Base-by-base conservation (phyloP, 2,329 filamentous ascomycete species). In the Sclerotinia trifoliorum region DNA sequence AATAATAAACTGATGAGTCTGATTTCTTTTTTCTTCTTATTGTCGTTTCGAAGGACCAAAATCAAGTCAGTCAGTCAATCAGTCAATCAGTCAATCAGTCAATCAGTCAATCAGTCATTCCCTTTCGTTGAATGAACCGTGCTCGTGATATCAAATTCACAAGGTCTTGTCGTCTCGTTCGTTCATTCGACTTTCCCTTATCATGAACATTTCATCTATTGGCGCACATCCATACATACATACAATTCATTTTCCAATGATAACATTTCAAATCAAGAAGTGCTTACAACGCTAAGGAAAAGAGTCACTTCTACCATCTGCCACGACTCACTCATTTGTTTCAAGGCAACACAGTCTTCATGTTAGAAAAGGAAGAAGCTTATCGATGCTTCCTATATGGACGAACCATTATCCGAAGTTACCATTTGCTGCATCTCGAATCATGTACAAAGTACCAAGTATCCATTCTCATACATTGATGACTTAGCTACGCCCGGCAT, bases 101-200 rank as follows among this genome's bases (percentile, higher is more conserved):
- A 39, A n/a, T n/a, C n/a, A 42, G 11, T 42, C 39, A 42, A 0
- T 42, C n/a, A n/a, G 1, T 35, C 55, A 57, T 57, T 57, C 55
- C 39, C 55, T 57, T 39, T 42, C 11, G 11, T 42, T 42, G 19
- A 8, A 42, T 39, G 54, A 56, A 19, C n/a, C 35, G n/a, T 21
- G 35, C 55, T 58, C 35, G 55, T 58, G 35, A 58, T 58, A 44
- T 58, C 15, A n/a, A 58, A 58, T 42, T 58, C 0, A 39, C 10
- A 26, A 39, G 5, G 32, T 57, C 55, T 42, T 57, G 2, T 57
- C 42, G 11, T 42, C 13, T 39, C 35, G 10, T 13, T 39, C 35
- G 10, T 39, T 39, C 35, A 1, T 13, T 39, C 35, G 2, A 13
- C 8, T 42, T 32, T 57, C 8, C 21, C 32, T n/a, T 56, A n/a